These are phyloP conservation scores for Juglanconis juglandina DNA, from an alignment of 2,329 filamentous ascomycete genomes.

Conservation along the genomic window DNA sequence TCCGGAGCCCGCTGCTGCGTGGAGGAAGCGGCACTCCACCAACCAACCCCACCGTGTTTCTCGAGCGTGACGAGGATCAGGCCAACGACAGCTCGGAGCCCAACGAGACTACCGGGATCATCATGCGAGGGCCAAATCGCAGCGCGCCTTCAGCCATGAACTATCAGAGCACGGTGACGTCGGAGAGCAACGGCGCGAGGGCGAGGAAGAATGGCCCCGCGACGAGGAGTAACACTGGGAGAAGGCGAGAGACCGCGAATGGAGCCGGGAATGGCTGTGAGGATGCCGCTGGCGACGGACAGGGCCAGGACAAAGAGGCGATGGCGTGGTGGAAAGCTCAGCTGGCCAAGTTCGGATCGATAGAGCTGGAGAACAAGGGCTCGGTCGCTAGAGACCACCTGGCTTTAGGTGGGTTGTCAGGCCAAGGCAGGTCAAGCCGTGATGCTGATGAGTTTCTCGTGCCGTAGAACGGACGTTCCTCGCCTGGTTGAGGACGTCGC, in stretches of 20 bases:
- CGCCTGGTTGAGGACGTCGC: conserved; percentile 78
- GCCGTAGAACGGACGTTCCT: conserved; percentile 74
- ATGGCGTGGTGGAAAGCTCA: conserved; percentile 50
- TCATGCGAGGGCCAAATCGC: background rate
- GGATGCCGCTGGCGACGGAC: conserved; percentile 9
- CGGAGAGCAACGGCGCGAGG: conserved; percentile 3
- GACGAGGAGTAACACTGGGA: conserved; percentile 1
- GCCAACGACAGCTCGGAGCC: background rate
- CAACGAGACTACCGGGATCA: conserved; percentile 14
- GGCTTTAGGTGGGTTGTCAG: conserved; percentile 59
- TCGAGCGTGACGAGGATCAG: background rate
- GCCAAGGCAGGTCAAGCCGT: background rate
- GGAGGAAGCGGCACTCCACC: background rate
- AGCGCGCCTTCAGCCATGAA: conserved; percentile 9
- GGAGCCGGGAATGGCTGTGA: background rate
- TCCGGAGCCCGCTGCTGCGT: conserved; percentile 1
- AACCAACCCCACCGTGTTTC: background rate
- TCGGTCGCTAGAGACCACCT: conserved; percentile 80
- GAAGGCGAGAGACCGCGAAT: background rate
- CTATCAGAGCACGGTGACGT: conserved; percentile 17
- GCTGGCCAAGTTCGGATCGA: conserved; percentile 50
- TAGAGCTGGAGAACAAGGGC: conserved; percentile 83
- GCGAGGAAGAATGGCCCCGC: background rate
- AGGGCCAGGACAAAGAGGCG: conserved; percentile 21
- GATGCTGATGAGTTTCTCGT: conserved; percentile 1